Evolutionary conservation across 2,329 filamentous ascomycete genomes (phyloP).

Genomic region (Fusarium tuaranense): DNA sequence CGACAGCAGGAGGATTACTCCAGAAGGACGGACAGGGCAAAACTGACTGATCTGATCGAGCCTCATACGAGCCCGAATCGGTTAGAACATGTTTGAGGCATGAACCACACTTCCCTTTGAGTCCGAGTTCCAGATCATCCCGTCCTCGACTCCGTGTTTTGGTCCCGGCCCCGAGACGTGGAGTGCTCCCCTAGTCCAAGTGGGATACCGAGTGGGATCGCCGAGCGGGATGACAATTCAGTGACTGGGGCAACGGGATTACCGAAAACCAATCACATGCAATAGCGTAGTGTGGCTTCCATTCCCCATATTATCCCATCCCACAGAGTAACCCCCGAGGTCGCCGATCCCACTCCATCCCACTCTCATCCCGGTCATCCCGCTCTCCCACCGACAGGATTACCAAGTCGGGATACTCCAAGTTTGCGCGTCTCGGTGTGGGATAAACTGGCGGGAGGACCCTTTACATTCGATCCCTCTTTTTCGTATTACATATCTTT

Average conservation of each 20-base stretch:
- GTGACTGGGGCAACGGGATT: not conserved
- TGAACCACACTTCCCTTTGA: not conserved
- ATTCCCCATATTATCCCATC: constrained; percentile 5
- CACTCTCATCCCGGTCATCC: constrained; percentile 31
- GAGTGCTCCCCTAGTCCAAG: not conserved
- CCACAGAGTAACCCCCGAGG: not conserved
- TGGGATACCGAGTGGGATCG: constrained; percentile 34
- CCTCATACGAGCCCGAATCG: not conserved
- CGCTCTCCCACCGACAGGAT: constrained; percentile 39
- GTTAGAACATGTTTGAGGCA: not conserved
- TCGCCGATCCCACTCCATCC: constrained; percentile 26
- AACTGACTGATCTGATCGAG: not conserved
- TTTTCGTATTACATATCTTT: constrained; percentile 8
- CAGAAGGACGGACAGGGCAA: not conserved
- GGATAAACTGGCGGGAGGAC: constrained; percentile 12
- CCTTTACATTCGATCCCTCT: not conserved
- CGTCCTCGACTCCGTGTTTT: not conserved
- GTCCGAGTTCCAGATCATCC: not conserved
- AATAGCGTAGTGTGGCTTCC: not conserved
- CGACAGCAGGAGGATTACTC: not conserved
- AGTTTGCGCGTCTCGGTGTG: constrained; percentile 3
- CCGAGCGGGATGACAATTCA: constrained; percentile 13
- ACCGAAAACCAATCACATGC: not conserved
- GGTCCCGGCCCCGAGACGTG: not conserved
- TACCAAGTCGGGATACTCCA: constrained; percentile 34